phyloP scores from a whole-genome alignment of 495 filamentous ascomycete species.

The Penicillium fimorum region DNA sequence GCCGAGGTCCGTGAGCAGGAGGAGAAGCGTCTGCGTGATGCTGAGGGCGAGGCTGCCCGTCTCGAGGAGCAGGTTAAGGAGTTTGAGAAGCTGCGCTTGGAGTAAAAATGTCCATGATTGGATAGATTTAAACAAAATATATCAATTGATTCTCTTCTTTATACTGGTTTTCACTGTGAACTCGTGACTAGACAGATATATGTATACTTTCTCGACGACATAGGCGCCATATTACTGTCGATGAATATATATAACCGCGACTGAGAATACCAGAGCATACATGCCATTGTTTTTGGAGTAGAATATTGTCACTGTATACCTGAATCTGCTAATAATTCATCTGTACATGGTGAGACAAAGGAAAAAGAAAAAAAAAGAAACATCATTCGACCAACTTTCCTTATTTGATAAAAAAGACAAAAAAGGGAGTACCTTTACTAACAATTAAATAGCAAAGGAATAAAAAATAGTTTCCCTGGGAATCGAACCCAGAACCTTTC shows the following conservation, averaged over 20 bases:
- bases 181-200: neutral
- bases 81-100: constrained; percentile 49
- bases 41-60: constrained; percentile 53
- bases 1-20: constrained; percentile 57
- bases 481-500: constrained; percentile 28
- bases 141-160: constrained; percentile 14
- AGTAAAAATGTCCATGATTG: constrained; percentile 28
- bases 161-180: neutral
- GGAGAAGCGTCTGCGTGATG: constrained; percentile 56
- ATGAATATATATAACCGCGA: neutral
- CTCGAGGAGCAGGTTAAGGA: constrained; percentile 55
- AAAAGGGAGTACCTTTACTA: neutral
- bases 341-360: no score
- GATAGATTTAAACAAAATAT: constrained; percentile 15
- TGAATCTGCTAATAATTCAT: neutral
- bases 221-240: no score
- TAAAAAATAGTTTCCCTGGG: constrained; percentile 23
- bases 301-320: neutral
- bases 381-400: neutral
- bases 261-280: neutral
- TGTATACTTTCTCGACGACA: neutral
- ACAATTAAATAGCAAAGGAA: neutral
- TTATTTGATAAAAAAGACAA: neutral
- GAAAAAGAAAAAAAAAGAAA: neutral
- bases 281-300: neutral